phyloP scores from a whole-genome alignment of 768 basidiomycete genomes.

The Imleria badia region DNA sequence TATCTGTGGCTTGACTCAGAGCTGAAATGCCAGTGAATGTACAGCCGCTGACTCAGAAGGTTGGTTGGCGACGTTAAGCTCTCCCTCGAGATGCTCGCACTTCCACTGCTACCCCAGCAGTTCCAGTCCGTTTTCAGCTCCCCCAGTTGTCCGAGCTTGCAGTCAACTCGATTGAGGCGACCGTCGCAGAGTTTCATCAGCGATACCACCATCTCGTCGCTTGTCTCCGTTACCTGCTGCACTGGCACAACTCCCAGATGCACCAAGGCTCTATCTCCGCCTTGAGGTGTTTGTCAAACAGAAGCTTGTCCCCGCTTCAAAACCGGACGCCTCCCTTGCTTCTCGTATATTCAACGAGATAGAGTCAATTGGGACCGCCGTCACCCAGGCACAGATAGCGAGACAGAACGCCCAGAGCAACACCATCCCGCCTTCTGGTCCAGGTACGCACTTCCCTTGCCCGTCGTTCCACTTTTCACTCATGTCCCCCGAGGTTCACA shows the following conservation, averaged over 20 bases:
- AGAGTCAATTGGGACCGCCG: conserved; percentile 53
- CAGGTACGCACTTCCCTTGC: conserved; percentile 45
- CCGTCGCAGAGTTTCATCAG: conserved; percentile 66
- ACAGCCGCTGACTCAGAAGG: no score
- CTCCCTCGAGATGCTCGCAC: no score
- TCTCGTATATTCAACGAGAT: conserved; percentile 62
- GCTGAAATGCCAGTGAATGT: no score
- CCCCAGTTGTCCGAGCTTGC: no score
- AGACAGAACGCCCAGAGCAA: conserved; percentile 59
- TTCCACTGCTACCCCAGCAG: no score
- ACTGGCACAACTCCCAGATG: conserved; percentile 42
- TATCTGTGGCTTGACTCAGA: no score
- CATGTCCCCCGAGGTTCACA: conserved; percentile 36
- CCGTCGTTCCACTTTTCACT: not conserved
- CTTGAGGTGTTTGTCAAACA: conserved; percentile 54
- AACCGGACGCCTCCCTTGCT: conserved; percentile 45
- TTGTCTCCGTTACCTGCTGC: conserved; percentile 61
- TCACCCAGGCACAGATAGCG: conserved; percentile 54
- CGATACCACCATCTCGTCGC: conserved; percentile 70
- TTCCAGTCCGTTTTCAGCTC: no score
- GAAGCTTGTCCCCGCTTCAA: conserved; percentile 48
- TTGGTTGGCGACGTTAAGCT: no score
- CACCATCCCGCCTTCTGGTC: conserved; percentile 53
- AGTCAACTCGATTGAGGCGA: conserved; percentile 60
- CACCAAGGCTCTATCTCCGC: conserved; percentile 49